Base-by-base conservation (phyloP, 1,284 basidiomycete genomes). In the Malassezia equina region DNA sequence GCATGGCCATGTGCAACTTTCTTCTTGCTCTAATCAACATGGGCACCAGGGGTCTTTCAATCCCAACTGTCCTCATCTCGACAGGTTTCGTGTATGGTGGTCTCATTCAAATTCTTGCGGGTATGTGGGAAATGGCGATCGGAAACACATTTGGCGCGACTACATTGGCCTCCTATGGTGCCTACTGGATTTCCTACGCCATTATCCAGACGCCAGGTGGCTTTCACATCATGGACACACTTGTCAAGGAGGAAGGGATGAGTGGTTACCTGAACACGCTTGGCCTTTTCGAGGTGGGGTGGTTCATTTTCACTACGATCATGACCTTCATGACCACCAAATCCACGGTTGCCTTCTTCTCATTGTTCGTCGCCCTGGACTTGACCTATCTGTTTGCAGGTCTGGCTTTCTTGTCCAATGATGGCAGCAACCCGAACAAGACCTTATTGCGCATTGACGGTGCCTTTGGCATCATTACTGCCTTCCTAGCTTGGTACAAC, bases 281-380 rank as follows among this genome's bases (percentile, higher is more conserved):
- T 17, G 66, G 66, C 6, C 62, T 71, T 43, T 71, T 62, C 50
- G 48, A 69, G 28, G 45, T 61, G 12, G 59, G 62, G 8, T 71
- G 68, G 68, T 72, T 72, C 59, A 69, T 73, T 47, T 71, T 73
- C 29, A 73, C 69, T 1, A 60, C 61, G 13, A 55, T 67, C 47
- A 55, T 67, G 59, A 43, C 67, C 13, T 24, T 66, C 13, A 65
- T 64, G 25, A 63, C 61, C 8, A 60, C 70, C 55, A 52, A 67
- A 17, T 64, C 64, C 4, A 64, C 62, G 9, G 59, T 69, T 15
- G 68, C 59, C 19, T 58, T 73, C 31, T 64, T 83, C 40, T 66
- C 78, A 3, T 79, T 93, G 25, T 86, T 95, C 77, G 79, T 81
- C 72, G 82, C 82, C 78, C 81, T 94, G 5, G 79, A 82, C 27